These are phyloP conservation scores for Chrysosporium keratinophilum DNA, from an alignment of 2,329 filamentous ascomycete genomes.

Conservation along the genomic window DNA sequence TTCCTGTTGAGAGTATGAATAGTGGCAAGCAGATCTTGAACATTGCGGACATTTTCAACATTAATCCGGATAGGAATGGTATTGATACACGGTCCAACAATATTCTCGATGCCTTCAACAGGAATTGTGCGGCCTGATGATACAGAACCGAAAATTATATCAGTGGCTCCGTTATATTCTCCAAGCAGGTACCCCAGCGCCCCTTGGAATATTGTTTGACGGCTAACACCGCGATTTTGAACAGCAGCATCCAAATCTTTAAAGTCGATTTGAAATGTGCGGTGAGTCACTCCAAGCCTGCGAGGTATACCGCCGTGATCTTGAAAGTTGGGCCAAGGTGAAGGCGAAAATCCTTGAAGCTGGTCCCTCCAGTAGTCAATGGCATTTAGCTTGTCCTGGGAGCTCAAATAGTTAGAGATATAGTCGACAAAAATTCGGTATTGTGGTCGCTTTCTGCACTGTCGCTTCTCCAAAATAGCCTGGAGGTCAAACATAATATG, in stretches of 20 bases:
- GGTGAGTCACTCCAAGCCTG: constrained; percentile 22
- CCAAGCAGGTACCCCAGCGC: constrained; percentile 57
- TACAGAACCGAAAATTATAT: constrained; percentile 67
- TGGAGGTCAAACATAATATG: constrained; percentile 59
- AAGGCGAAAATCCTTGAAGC: constrained; percentile 48
- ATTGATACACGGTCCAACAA: constrained; percentile 70
- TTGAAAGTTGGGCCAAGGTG: constrained; percentile 50
- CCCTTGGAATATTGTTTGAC: constrained; percentile 67
- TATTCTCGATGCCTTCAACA: constrained; percentile 56
- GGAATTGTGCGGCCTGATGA: constrained; percentile 72
- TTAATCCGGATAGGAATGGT: constrained; percentile 63
- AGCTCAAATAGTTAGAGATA: constrained; percentile 27
- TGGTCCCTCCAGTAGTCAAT: constrained; percentile 60
- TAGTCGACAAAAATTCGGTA: constrained; percentile 52
- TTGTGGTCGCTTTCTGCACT: constrained; percentile 39
- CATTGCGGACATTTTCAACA: constrained; percentile 41
- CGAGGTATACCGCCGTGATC: constrained; percentile 24
- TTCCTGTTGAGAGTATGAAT: constrained; percentile 57
- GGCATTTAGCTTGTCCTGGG: constrained; percentile 33
- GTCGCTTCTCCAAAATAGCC: constrained; percentile 35
- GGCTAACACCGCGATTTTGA: constrained; percentile 42
- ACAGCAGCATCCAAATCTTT: constrained; percentile 30
- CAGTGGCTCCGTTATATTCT: constrained; percentile 51
- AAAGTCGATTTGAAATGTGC: constrained; percentile 29
- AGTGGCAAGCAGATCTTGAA: constrained; percentile 51